Percentiles rank a stretch among this genome's conserved stretches.
Evolutionary conservation across 2,329 filamentous ascomycete species (phyloP).

Genomic region (Hawksworthiomyces lignivorus): DNA sequence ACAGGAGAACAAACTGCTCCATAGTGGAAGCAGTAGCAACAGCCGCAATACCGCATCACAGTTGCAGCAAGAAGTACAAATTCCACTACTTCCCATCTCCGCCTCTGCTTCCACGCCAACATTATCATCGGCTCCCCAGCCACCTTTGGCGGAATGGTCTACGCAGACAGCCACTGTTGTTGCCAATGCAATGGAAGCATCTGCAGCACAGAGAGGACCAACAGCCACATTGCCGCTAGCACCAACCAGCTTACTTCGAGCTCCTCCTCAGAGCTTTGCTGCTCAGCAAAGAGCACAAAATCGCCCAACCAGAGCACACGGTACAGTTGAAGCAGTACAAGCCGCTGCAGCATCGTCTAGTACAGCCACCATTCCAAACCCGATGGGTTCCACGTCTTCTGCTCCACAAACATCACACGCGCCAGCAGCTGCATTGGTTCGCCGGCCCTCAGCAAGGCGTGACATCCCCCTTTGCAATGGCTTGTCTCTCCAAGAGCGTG

Average conservation of each 20-base stretch:
- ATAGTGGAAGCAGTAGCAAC: neutral
- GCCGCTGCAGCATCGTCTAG: neutral
- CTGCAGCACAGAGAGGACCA: slow-evolving; percentile 21
- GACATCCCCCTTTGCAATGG: slow-evolving; percentile 13
- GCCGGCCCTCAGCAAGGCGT: slow-evolving; percentile 9
- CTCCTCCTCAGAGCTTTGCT: slow-evolving; percentile 57
- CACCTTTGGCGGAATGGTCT: slow-evolving; percentile 16
- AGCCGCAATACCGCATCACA: slow-evolving; percentile 1
- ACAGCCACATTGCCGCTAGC: slow-evolving; percentile 21
- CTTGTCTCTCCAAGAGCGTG: slow-evolving; percentile 16
- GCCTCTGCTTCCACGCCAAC: slow-evolving; percentile 1
- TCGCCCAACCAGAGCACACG: slow-evolving; percentile 25
- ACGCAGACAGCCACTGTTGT: slow-evolving; percentile 9
- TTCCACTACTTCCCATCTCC: neutral
- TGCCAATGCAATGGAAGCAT: slow-evolving; percentile 11
- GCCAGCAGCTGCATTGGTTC: neutral
- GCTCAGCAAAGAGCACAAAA: slow-evolving; percentile 56
- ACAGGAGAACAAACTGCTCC: slow-evolving; percentile 40
- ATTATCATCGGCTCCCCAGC: neutral
- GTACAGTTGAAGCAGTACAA: neutral
- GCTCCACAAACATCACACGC: neutral
- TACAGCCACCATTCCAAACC: neutral
- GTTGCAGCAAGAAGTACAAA: neutral
- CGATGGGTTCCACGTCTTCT: neutral
- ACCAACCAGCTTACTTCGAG: slow-evolving; percentile 34